Evolutionary conservation across 1,284 basidiomycete species (phyloP).

Genomic region (Volvariella volvacea): DNA sequence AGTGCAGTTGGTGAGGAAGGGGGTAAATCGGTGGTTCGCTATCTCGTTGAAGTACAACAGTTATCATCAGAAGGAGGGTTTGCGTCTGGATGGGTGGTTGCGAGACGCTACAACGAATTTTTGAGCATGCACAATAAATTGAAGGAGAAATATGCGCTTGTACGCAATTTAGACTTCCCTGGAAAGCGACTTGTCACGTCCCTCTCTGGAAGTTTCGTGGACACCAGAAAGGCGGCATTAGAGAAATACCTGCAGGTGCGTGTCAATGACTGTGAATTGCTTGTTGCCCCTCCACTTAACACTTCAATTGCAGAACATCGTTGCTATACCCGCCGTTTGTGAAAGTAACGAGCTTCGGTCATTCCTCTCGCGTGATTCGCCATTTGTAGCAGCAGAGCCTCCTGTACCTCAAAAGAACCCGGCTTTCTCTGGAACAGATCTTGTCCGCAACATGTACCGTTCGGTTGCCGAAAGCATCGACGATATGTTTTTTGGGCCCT

Average conservation of each 20-base stretch:
- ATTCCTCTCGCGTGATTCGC: conserved; percentile 85
- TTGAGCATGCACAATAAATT: conserved; percentile 81
- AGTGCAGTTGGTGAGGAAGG: conserved; percentile 75
- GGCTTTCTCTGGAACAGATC: conserved; percentile 59
- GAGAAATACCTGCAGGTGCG: conserved; percentile 87
- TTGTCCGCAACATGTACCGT: conserved; percentile 81
- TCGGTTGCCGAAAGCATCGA: conserved; percentile 89
- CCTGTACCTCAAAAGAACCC: conserved; percentile 33
- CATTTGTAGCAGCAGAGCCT: conserved; percentile 59
- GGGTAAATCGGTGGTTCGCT: conserved; percentile 86
- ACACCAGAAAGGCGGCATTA: conserved; percentile 69
- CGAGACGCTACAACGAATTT: conserved; percentile 93
- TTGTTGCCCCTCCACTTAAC: neutral
- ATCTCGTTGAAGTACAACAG: conserved; percentile 90
- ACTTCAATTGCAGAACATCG: conserved; percentile 48
- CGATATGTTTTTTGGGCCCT: conserved; percentile 88
- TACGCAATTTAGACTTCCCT: conserved; percentile 78
- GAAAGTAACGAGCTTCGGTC: conserved; percentile 77
- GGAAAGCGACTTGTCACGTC: conserved; percentile 85
- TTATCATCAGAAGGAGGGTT: conserved; percentile 70
- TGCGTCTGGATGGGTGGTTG: conserved; percentile 85
- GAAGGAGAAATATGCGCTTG: conserved; percentile 63
- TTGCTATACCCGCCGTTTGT: conserved; percentile 71
- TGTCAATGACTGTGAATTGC: conserved; percentile 4
- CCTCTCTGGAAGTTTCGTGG: conserved; percentile 78